phyloP scores from a whole-genome alignment of 2,329 filamentous ascomycete species.

The Claviceps digitariae region DNA sequence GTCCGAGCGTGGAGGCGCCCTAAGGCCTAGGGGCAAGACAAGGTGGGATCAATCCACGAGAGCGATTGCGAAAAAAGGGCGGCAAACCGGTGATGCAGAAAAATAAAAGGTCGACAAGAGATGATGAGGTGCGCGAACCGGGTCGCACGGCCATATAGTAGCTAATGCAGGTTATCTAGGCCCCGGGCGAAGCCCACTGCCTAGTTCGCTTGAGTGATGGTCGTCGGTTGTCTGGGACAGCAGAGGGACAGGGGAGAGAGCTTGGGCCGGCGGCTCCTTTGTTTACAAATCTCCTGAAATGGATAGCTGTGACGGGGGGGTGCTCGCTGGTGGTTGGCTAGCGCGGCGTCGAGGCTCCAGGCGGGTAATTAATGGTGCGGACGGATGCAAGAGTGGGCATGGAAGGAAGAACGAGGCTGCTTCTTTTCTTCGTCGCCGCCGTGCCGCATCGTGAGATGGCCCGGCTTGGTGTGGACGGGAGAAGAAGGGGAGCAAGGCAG shows the following conservation, averaged over 20 bases:
- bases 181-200: conserved; percentile 1
- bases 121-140: background rate
- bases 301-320: conserved; percentile 18
- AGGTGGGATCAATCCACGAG: background rate
- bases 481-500: background rate
- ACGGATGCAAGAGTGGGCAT: background rate
- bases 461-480: conserved; percentile 8
- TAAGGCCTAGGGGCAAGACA: background rate
- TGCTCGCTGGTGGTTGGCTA: background rate
- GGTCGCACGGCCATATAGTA: conserved; percentile 3
- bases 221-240: conserved; percentile 23
- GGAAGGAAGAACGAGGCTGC: background rate
- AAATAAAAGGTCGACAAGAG: background rate
- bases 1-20: background rate
- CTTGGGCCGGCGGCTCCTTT: conserved; percentile 20
- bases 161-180: background rate
- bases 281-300: conserved; percentile 27
- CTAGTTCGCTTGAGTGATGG: conserved; percentile 5
- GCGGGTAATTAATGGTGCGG: background rate
- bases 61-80: background rate
- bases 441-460: conserved; percentile 11
- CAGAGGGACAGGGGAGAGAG: conserved; percentile 12
- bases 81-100: background rate
- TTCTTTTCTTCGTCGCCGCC: conserved; percentile 7
- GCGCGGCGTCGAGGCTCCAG: conserved; percentile 2